phyloP scores from a whole-genome alignment of 768 basidiomycete genomes.

The Tylopilus cervinicoccineus region DNA sequence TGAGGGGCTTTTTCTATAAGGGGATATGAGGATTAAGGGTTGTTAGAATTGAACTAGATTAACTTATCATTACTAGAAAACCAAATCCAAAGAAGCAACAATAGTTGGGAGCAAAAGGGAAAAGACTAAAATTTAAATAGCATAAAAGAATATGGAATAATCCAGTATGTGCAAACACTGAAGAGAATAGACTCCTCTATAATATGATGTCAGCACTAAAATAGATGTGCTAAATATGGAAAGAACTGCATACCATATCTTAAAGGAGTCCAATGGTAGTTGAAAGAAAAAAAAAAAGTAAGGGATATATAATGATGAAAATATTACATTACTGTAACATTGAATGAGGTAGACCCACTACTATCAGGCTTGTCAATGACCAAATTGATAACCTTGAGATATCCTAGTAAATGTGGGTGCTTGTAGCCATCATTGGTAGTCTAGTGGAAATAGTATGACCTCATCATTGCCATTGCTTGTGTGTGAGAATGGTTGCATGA shows the following conservation, averaged over 20 bases:
- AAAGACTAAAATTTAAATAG: neutral
- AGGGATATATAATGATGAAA: constrained; percentile 8
- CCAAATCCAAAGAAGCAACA: neutral
- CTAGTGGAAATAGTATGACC: neutral
- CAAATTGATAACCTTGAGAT: neutral
- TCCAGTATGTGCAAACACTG: neutral
- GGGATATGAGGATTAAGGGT: neutral
- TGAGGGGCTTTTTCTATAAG: neutral
- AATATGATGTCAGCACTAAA: neutral
- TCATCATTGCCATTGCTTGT: neutral
- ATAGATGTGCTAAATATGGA: neutral
- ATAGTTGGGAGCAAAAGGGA: neutral
- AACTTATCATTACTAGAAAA: neutral
- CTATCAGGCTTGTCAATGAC: neutral
- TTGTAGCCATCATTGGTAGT: neutral
- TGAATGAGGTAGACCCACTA: neutral
- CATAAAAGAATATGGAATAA: neutral
- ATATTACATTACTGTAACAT: neutral
- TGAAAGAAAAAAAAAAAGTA: neutral
- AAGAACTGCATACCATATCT: neutral
- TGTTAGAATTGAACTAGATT: neutral
- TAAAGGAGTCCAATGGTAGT: neutral
- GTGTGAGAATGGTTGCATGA: neutral
- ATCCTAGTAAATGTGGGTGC: neutral
- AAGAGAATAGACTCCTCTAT: neutral